phyloP scores from a whole-genome alignment of 768 basidiomycete species.

The Porphyrellus cyaneotinctus region DNA sequence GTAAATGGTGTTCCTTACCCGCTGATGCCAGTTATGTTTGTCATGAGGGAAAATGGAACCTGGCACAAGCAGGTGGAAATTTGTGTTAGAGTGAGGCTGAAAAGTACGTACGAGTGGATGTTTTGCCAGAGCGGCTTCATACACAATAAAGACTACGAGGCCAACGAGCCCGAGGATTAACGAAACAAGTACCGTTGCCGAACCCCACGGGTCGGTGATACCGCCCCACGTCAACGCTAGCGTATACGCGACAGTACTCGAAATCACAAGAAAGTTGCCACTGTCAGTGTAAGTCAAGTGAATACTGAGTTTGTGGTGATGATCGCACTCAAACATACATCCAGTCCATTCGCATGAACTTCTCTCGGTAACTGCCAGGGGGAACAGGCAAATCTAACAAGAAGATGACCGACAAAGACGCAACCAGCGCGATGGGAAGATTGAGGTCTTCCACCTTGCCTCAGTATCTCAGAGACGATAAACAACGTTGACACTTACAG shows the following conservation, averaged over 20 bases:
- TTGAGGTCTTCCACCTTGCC: slow-evolving; percentile 33
- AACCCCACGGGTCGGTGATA: slow-evolving; percentile 39
- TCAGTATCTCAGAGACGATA: not conserved
- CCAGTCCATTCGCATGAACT: slow-evolving; percentile 41
- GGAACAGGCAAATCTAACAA: slow-evolving; percentile 36
- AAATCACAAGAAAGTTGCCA: slow-evolving; percentile 41
- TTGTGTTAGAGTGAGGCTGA: too few relatives aligned
- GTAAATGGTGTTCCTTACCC: slow-evolving; percentile 13
- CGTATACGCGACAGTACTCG: slow-evolving; percentile 31
- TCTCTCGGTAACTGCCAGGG: slow-evolving; percentile 30
- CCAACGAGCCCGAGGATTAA: slow-evolving; percentile 40
- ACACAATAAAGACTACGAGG: slow-evolving; percentile 36
- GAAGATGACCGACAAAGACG: slow-evolving; percentile 25
- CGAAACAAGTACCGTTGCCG: slow-evolving; percentile 37
- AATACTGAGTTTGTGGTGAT: too few relatives aligned
- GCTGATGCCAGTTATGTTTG: slow-evolving; percentile 29
- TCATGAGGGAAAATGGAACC: slow-evolving; percentile 14
- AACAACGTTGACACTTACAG: slow-evolving; percentile 21
- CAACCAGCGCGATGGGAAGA: slow-evolving; percentile 35
- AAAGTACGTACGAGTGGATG: slow-evolving; percentile 29
- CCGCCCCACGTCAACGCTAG: slow-evolving; percentile 50
- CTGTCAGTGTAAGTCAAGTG: slow-evolving; percentile 17
- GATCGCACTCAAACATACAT: slow-evolving; percentile 28
- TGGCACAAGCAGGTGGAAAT: not conserved
- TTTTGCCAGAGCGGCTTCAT: slow-evolving; percentile 33